Conservation (phyloP, 192 early-diverging fungal species). For the Mortierella antarctica region DNA sequence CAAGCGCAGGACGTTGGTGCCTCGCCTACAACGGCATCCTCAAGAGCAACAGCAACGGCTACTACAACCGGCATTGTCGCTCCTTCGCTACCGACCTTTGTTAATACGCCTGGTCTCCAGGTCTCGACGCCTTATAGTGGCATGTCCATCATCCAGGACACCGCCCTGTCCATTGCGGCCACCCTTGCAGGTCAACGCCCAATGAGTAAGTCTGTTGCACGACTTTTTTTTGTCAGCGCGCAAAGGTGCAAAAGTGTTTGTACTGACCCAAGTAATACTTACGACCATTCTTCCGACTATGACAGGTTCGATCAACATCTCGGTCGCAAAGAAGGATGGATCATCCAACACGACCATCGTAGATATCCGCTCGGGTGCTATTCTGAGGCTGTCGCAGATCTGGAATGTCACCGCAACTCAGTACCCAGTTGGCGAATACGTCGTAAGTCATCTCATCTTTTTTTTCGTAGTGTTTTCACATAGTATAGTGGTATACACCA, state of each 20-base stretch:
- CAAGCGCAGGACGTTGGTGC: slow-evolving; percentile 1
- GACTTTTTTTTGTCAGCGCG: not conserved
- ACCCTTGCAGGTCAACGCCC: not conserved
- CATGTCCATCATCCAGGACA: slow-evolving; percentile 14
- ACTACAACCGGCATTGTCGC: not conserved
- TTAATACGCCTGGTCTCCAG: slow-evolving; percentile 33
- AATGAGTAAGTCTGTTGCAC: slow-evolving; percentile 20
- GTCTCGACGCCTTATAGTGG: slow-evolving; percentile 12
- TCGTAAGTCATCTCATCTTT: slow-evolving; percentile 11
- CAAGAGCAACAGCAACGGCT: not conserved
- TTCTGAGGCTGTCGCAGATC: not conserved
- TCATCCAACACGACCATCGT: slow-evolving; percentile 33
- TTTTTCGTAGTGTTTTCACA: too few species aligned
- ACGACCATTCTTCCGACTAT: not conserved
- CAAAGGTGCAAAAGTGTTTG: not conserved
- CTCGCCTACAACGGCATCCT: not conserved
- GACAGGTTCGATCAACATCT: slow-evolving; percentile 23
- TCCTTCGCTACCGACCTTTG: slow-evolving; percentile 5
- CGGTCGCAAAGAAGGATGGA: slow-evolving; percentile 37
- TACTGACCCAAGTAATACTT: not conserved
- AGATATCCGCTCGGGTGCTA: not conserved
- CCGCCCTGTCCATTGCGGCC: slow-evolving; percentile 25
- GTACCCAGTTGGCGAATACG: slow-evolving; percentile 30
- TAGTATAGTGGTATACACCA: not conserved
- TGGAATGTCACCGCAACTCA: slow-evolving; percentile 21